Evolutionary conservation across 1,139 yeast genomes (phyloP).

Genomic region (Kurtzmaniella quercitrusa): DNA sequence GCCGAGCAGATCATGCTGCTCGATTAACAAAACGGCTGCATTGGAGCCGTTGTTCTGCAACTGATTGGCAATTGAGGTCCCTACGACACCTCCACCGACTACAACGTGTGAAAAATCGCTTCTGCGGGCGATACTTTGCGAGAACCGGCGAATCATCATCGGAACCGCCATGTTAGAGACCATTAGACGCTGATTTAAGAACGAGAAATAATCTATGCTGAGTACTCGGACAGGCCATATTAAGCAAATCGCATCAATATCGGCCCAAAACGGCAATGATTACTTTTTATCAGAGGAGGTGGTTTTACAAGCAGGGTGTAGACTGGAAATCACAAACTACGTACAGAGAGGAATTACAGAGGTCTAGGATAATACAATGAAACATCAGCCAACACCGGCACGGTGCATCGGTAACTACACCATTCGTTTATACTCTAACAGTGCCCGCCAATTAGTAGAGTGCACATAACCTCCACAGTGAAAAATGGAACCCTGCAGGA

Average conservation of each 20-base stretch:
- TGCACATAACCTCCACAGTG: constrained; percentile 1
- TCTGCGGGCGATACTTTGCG: background rate
- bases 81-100: constrained; percentile 87
- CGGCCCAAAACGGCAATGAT: too few species aligned
- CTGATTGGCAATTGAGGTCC: constrained; percentile 75
- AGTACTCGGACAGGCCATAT: too few species aligned
- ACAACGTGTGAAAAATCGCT: constrained; percentile 73
- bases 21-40: constrained; percentile 56
- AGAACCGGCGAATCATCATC: constrained; percentile 1
- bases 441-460: background rate
- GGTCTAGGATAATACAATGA: too few species aligned
- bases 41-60: constrained; percentile 42
- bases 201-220: background rate
- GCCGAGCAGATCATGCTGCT: constrained; percentile 62
- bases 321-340: too few species aligned
- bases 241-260: background rate
- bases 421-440: too few species aligned
- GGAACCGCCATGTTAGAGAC: background rate
- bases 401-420: too few species aligned
- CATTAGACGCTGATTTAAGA: too few species aligned
- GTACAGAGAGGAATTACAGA: too few species aligned
- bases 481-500: background rate
- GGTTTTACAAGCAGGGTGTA: too few species aligned
- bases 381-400: too few species aligned
- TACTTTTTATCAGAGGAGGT: too few species aligned